phyloP scores from a whole-genome alignment of 176 grass and related monocot genomes.

The Dendrocalamus sinicus region DNA sequence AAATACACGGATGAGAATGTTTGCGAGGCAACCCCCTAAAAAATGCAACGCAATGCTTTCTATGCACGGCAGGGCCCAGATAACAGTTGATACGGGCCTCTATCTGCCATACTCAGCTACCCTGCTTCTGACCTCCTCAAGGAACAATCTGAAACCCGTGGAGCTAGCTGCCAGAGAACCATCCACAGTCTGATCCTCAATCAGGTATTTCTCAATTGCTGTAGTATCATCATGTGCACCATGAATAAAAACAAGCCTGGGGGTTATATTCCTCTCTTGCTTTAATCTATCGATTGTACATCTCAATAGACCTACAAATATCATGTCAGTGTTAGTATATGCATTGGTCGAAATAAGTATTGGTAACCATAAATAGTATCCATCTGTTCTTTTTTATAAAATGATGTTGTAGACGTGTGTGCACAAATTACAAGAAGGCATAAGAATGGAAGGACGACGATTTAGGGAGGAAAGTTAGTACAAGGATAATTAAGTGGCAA shows the following conservation, averaged over 20 bases:
- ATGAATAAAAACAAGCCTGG: conserved; percentile 70
- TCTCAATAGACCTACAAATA: conserved; percentile 70
- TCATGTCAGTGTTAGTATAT: conserved; percentile 17
- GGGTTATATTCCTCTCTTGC: conserved; percentile 79
- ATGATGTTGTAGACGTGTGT: neutral
- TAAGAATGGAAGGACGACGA: neutral
- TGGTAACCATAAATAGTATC: neutral
- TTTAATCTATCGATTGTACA: conserved; percentile 73
- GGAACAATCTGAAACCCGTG: conserved; percentile 54
- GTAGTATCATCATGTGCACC: conserved; percentile 77
- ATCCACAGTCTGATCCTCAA: conserved; percentile 76
- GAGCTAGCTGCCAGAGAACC: conserved; percentile 41
- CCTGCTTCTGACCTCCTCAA: conserved; percentile 52
- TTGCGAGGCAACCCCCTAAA: neutral
- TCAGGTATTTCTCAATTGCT: conserved; percentile 74
- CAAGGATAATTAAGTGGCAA: neutral
- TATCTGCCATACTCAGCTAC: conserved; percentile 45
- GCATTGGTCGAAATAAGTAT: conserved; percentile 4
- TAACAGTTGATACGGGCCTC: neutral
- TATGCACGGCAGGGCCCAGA: neutral
- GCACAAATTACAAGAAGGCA: neutral
- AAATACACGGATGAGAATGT: neutral
- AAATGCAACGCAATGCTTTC: neutral
- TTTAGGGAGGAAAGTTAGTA: neutral
- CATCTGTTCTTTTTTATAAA: neutral